Base-by-base conservation (phyloP, 805 yeast genomes). In the Yarrowia porcina region DNA sequence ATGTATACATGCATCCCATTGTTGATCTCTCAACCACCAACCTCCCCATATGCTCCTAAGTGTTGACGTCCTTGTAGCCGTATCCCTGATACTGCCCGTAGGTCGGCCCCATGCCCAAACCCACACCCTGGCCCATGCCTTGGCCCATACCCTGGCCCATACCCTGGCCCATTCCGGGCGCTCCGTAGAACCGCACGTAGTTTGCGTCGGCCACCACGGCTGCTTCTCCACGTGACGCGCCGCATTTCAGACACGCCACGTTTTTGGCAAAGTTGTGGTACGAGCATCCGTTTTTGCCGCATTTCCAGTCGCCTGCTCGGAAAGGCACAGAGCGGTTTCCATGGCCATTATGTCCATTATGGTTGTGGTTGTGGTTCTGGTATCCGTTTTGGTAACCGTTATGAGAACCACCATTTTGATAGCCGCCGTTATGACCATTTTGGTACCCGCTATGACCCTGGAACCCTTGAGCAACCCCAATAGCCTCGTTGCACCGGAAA, bases 231-330 rank as follows among this genome's bases (percentile, higher is more conserved):
- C 87, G 83, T 47, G 92, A 86, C 1, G 89, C 88, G 4, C 96
- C 96, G 76, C 97, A 91, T 72, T 93, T 86, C 71, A 91, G 79
- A 72, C 97, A 91, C 64, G 86, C 84, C 64, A 89, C 79, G 73
- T 91, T 91, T 71, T 91, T 91, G 3, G 97, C 97, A 79, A 91
- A 91, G 73, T 91, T 91, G 74, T 91, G 97, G 73, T 92, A 92
- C 33, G 85, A 80, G 73, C 97, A 92, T 25, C 82, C 78, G 63
- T 87, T 92, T 66, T 82, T 84, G 27, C 83, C 79, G 77, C 97
- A 92, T 74, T 90, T 91, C 97, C 97, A 92, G 75, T 91, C 97
- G 60, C 97, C 97, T 2, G 97, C 97, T 69, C 97, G 82, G 75
- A 92, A 92, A 30, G 97, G 97, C n/a, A 92, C 96, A 3, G 56